Base-by-base conservation (phyloP, 2,329 filamentous ascomycete species). In the Colletotrichum chrysophilum region DNA sequence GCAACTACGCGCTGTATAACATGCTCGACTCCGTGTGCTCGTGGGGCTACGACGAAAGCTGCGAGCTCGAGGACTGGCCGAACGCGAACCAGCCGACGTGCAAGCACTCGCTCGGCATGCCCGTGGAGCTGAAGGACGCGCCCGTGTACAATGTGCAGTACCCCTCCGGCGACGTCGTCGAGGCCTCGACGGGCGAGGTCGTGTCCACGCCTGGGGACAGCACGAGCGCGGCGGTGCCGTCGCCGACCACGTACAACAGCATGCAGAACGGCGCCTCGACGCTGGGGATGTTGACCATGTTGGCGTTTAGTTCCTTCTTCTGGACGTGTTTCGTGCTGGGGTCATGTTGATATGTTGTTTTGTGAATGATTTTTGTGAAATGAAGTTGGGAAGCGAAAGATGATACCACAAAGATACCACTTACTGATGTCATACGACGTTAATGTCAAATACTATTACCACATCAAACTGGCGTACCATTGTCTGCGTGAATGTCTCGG, bases 1-100 rank as follows among this genome's bases (percentile, higher is more conserved):
- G 85, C 5, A 87, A 91, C 80, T 85, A 88, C 78, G 83, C 84
- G 2, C 80, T 89, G 16, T 89, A 86, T 81, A 91, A 91, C 79
- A 88, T 91, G 61, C 81, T 84, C 72, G 89, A 91, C 77, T 76
- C 86, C 1, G 80, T 88, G 34, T 90, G 89, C 79, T 86, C 85
- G 1, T 77, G 85, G 26, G 89, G 88, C 21, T 79, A 82, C 65
- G 85, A 90, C 75, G 88, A 90, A 81, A 77, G 77, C 56, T 90
- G 89, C 81, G 80, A 81, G 3, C 80, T 89, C n/a, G 43, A n/a
- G 30, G 83, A 88, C 70, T 87, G 85, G 81, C 85, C 85, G 1
- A 78, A 75, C 14, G 80, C 80, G 66, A 89, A 89, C 79, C 88
- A 89, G 80, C 82, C 88, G 1, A 80, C 80, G 3, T 90, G 88